These are phyloP conservation scores for Saccharomyces uvarum DNA, from an alignment of 1,139 yeast species.

Conservation along the genomic window DNA sequence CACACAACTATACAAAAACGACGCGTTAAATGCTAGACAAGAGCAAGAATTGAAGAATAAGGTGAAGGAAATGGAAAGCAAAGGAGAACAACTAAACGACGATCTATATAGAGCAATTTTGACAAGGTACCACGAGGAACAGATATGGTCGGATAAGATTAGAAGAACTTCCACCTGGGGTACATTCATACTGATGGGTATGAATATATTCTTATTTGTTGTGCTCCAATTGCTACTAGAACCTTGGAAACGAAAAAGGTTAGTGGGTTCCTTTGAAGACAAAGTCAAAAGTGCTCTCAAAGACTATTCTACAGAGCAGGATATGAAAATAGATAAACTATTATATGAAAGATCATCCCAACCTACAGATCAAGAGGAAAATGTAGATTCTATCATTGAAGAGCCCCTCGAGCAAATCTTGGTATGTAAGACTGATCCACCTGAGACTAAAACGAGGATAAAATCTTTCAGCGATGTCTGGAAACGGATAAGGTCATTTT, in stretches of 20 bases:
- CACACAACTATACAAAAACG: conserved; percentile 71
- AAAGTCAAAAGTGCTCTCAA: conserved; percentile 56
- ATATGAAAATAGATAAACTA: conserved; percentile 11
- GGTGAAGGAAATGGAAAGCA: conserved; percentile 51
- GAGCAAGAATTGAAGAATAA: conserved; percentile 48
- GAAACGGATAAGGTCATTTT: not conserved
- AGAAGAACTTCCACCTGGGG: conserved; percentile 96
- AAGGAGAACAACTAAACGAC: conserved; percentile 64
- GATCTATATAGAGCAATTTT: conserved; percentile 69
- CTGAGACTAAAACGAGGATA: not conserved
- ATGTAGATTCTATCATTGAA: not conserved
- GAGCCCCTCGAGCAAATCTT: not conserved
- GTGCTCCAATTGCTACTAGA: conserved; percentile 82
- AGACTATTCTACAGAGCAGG: conserved; percentile 31
- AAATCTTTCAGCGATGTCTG: not conserved
- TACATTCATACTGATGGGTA: conserved; percentile 82
- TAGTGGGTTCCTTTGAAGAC: conserved; percentile 77
- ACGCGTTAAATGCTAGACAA: conserved; percentile 62
- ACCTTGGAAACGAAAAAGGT: conserved; percentile 82
- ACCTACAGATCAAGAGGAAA: not conserved
- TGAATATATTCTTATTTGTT: conserved; percentile 69
- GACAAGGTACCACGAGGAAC: conserved; percentile 91
- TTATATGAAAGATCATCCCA: not conserved
- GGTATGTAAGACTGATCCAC: not conserved
- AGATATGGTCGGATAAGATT: conserved; percentile 95